These are phyloP conservation scores for Solanum dulcamara DNA, from an alignment of 257 asterid genomes.

Conservation along the genomic window DNA sequence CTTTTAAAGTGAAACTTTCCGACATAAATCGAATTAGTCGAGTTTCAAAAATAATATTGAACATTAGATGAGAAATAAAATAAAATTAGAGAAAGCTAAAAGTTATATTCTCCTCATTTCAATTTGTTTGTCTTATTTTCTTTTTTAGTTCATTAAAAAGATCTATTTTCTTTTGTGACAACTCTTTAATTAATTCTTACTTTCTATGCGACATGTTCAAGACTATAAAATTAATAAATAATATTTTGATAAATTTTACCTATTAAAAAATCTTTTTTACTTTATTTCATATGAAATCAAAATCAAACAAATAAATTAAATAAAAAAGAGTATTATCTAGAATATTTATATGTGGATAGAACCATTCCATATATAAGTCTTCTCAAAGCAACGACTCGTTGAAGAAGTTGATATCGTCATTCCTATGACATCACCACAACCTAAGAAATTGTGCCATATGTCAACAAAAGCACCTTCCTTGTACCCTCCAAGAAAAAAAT, in stretches of 20 bases:
- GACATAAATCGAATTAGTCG: not conserved
- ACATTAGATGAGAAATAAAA: too few species aligned
- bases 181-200: not conserved
- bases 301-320: not conserved
- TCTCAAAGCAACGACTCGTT: not conserved
- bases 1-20: not conserved
- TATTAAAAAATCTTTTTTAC: not conserved
- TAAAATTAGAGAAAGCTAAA: not conserved
- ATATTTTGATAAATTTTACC: too few species aligned
- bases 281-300: not conserved
- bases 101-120: not conserved
- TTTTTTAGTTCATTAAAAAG: not conserved
- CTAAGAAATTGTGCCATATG: not conserved
- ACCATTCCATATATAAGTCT: not conserved
- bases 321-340: not conserved
- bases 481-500: conserved; percentile 4
- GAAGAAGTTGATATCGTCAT: not conserved
- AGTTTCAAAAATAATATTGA: not conserved
- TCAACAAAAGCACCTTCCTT: not conserved
- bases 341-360: not conserved
- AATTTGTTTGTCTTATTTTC: not conserved
- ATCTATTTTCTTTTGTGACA: not conserved
- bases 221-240: not conserved
- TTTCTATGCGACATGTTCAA: not conserved
- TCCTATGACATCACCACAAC: not conserved